phyloP scores from a whole-genome alignment of 2,329 filamentous ascomycete species.

The Cladosporium cucumerinum region DNA sequence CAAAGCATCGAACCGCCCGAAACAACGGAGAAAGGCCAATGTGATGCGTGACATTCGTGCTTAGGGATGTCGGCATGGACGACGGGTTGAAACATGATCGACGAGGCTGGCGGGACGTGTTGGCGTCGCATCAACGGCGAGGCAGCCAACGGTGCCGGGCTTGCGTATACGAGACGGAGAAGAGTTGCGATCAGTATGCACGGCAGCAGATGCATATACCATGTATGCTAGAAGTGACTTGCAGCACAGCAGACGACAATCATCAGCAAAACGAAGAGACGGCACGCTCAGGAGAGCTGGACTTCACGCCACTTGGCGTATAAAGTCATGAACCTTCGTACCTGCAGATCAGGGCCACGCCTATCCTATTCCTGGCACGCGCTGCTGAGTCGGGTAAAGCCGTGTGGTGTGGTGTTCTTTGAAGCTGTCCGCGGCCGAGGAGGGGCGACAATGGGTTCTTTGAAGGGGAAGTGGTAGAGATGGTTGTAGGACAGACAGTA shows the following conservation, averaged over 20 bases:
- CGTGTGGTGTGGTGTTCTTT: background rate
- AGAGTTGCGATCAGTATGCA: background rate
- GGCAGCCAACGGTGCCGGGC: background rate
- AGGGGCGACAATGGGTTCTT: background rate
- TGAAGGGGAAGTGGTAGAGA: background rate
- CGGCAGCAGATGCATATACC: background rate
- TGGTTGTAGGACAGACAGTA: background rate
- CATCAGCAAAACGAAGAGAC: background rate
- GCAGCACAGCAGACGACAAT: background rate
- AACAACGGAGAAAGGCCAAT: background rate
- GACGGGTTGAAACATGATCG: background rate
- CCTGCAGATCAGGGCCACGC: conserved; percentile 4
- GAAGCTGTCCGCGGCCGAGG: background rate
- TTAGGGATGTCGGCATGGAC: background rate
- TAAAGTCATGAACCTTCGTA: background rate
- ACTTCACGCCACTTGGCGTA: background rate
- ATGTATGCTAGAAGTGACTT: background rate
- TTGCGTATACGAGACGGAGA: background rate
- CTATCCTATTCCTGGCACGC: conserved; percentile 2
- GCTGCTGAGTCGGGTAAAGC: conserved; percentile 1
- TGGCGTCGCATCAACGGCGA: background rate
- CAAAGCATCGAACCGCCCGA: background rate
- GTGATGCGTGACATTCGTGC: background rate
- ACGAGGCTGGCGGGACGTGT: background rate
- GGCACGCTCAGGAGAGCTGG: background rate